phyloP scores from a whole-genome alignment of 768 basidiomycete species.

The Tephrocybe sp. region DNA sequence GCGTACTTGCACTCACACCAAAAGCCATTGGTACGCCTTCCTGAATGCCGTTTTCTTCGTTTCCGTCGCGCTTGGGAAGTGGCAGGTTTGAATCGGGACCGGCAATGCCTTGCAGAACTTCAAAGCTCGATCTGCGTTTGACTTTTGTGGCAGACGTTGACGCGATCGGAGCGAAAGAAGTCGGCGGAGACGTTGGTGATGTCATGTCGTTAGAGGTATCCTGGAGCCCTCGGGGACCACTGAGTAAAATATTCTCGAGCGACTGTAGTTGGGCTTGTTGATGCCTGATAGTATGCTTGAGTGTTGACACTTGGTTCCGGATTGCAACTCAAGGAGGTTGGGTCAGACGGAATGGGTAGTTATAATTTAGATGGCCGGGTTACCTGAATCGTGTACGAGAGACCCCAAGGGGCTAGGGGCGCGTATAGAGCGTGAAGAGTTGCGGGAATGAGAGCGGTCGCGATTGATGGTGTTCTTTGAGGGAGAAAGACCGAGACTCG shows the following conservation, averaged over 20 bases:
- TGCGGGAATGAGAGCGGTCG: conserved; percentile 38
- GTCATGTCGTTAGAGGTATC: conserved; percentile 32
- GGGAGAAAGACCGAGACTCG: conserved; percentile 33
- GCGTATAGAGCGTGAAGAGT: conserved; percentile 47
- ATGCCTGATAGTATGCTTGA: conserved; percentile 82
- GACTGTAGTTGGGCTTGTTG: conserved; percentile 77
- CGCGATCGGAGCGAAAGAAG: conserved; percentile 24
- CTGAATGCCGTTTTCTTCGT: conserved; percentile 56
- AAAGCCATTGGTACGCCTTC: conserved; percentile 75
- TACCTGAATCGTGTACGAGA: conserved; percentile 70
- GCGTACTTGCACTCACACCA: conserved; percentile 36
- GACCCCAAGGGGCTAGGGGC: conserved; percentile 58
- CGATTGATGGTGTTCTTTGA: conserved; percentile 27
- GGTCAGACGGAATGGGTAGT: too few species aligned
- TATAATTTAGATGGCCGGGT: too few species aligned
- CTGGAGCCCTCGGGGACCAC: conserved; percentile 61
- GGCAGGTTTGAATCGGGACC: conserved; percentile 78
- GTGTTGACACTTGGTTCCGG: conserved; percentile 75
- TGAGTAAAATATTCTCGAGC: conserved; percentile 68
- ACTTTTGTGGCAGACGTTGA: conserved; percentile 46
- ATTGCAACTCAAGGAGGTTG: conserved; percentile 72
- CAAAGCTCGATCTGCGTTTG: conserved; percentile 68
- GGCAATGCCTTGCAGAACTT: conserved; percentile 67
- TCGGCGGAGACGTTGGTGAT: conserved; percentile 32
- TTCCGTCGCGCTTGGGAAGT: conserved; percentile 57